Evolutionary conservation across 352 stramenopile genomes (phyloP).

Genomic region (Pythium apleroticum): DNA sequence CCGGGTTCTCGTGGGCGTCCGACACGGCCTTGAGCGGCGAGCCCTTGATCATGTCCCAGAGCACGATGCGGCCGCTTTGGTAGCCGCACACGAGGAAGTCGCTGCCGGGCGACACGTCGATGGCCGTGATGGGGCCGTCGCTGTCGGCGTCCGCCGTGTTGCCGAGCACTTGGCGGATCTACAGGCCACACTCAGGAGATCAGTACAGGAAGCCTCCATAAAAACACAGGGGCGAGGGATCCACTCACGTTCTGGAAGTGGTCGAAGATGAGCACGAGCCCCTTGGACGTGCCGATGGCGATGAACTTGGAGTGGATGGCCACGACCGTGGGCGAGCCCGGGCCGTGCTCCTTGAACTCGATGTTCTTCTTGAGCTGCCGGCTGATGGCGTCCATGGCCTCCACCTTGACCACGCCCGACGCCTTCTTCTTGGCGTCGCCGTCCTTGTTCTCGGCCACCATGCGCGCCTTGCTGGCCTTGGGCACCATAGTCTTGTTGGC

Average conservation of each 20-base stretch:
- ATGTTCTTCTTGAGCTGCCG: conserved; percentile 90
- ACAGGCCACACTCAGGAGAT: conserved; percentile 1
- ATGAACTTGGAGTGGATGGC: conserved; percentile 97
- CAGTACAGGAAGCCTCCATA: conserved; percentile 3
- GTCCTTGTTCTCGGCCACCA: conserved; percentile 21
- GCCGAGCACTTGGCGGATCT: conserved; percentile 87
- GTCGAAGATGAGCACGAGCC: conserved; percentile 95
- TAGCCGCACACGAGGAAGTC: conserved; percentile 94
- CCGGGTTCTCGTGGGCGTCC: conserved; percentile 88
- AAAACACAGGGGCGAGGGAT: not conserved
- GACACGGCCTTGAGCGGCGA: conserved; percentile 88
- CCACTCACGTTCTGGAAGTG: conserved; percentile 93
- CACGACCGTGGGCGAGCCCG: conserved; percentile 90
- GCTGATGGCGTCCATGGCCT: conserved; percentile 90
- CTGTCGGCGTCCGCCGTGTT: conserved; percentile 76
- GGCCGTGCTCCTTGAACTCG: conserved; percentile 90
- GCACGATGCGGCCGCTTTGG: conserved; percentile 90
- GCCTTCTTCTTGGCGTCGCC: conserved; percentile 54
- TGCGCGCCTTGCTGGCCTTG: conserved; percentile 37
- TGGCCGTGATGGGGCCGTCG: conserved; percentile 82
- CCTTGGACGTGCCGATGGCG: conserved; percentile 94
- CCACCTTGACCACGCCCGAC: conserved; percentile 84
- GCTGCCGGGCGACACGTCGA: conserved; percentile 85
- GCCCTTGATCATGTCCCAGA: conserved; percentile 97
- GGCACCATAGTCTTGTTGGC: conserved; percentile 40